A percentile compares a stretch with the other conserved stretches of the same genome.
Evolutionary conservation across 164 flowering plant genomes (phyloP).

Genomic region (Magnolia changhungtana): DNA sequence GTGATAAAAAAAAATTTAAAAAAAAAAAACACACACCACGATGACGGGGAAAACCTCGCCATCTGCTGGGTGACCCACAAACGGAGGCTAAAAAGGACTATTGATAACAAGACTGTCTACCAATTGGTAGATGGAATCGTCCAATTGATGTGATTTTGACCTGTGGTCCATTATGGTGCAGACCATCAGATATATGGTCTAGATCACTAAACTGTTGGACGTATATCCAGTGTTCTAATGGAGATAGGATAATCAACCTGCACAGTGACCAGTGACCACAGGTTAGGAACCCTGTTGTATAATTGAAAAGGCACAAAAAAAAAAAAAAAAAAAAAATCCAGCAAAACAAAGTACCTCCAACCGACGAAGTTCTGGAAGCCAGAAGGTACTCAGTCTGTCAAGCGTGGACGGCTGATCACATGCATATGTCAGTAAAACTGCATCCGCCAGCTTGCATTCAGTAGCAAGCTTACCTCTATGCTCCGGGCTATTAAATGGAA

Average conservation of each 20-base stretch:
- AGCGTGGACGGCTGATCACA: constrained; percentile 81
- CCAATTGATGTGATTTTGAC: not conserved
- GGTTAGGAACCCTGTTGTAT: not conserved
- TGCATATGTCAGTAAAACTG: constrained; percentile 87
- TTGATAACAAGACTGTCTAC: not conserved
- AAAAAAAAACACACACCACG: not conserved
- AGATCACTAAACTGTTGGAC: not conserved
- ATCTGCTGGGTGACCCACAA: not conserved
- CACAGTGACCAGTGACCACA: not conserved
- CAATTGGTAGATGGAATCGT: not conserved
- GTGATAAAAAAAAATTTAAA: no score
- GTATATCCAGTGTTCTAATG: not conserved
- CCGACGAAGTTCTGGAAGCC: constrained; percentile 92
- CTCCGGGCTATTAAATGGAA: constrained; percentile 42
- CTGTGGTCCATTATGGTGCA: not conserved
- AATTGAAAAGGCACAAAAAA: not conserved
- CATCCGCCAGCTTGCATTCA: constrained; percentile 83
- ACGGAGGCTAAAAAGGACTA: not conserved
- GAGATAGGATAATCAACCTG: not conserved
- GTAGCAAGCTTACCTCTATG: constrained; percentile 56
- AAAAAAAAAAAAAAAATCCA: not conserved
- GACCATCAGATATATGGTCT: not conserved
- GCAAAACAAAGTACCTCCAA: constrained; percentile 51
- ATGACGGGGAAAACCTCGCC: not conserved
- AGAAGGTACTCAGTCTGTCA: constrained; percentile 68